Conservation (phyloP, 768 basidiomycete genomes). For the Pleurotus giganteus region DNA sequence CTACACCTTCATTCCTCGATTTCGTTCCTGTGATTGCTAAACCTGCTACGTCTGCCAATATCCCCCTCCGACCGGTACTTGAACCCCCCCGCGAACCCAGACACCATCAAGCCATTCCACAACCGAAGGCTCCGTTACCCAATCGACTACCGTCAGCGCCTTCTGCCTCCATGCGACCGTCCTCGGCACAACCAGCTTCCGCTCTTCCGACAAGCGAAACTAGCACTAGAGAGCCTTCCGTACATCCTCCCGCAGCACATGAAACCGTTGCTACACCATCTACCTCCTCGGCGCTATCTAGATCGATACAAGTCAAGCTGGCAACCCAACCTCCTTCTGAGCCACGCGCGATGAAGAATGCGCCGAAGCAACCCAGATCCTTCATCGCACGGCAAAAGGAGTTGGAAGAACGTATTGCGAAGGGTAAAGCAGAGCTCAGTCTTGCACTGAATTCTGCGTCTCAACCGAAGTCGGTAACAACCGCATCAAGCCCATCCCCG, state of each 20-base stretch:
- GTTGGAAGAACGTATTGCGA: constrained; percentile 39
- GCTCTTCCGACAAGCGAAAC: neutral
- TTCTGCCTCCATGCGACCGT: neutral
- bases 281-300: neutral
- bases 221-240: neutral
- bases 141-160: neutral
- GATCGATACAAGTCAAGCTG: neutral
- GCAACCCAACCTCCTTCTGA: constrained; percentile 26
- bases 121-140: neutral
- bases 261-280: neutral
- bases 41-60: neutral
- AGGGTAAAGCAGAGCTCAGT: constrained; percentile 34
- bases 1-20: neutral
- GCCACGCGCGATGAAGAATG: constrained; percentile 36
- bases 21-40: neutral
- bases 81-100: neutral
- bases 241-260: neutral
- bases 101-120: neutral
- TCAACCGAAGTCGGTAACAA: neutral
- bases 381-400: constrained; percentile 42
- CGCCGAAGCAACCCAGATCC: constrained; percentile 35
- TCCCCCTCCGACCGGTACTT: neutral
- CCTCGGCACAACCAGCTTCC: constrained; percentile 16
- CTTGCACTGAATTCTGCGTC: neutral
- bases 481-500: neutral